These are phyloP conservation scores for Puccinia horiana DNA, from an alignment of 1,284 basidiomycete species.

Conservation along the genomic window DNA sequence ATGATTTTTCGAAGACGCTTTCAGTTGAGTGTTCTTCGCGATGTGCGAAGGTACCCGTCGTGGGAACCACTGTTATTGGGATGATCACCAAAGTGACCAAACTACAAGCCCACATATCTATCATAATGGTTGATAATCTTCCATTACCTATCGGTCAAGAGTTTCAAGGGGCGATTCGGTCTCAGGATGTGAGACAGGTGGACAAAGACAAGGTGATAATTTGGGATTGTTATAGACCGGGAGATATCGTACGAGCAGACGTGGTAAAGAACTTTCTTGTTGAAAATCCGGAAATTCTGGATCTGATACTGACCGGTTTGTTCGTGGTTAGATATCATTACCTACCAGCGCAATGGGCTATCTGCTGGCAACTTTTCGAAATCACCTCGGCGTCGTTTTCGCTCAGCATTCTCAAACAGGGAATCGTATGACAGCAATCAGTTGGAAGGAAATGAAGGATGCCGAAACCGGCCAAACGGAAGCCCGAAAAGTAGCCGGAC, in stretches of 20 bases:
- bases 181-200: slow-evolving; percentile 76
- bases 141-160: slow-evolving; percentile 84
- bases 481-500: slow-evolving; percentile 85
- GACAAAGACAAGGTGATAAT: slow-evolving; percentile 92
- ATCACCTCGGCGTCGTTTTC: slow-evolving; percentile 88
- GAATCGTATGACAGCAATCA: slow-evolving; percentile 76
- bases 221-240: slow-evolving; percentile 89
- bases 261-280: slow-evolving; percentile 69
- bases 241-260: slow-evolving; percentile 87
- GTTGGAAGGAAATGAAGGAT: slow-evolving; percentile 90
- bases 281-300: background rate
- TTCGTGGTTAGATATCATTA: slow-evolving; percentile 71
- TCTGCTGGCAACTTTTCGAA: slow-evolving; percentile 89
- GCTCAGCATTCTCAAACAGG: slow-evolving; percentile 77
- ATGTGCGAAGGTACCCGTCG: slow-evolving; percentile 67
- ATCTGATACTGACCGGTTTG: slow-evolving; percentile 31
- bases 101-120: slow-evolving; percentile 79
- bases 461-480: slow-evolving; percentile 77
- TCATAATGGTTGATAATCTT: slow-evolving; percentile 85
- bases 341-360: slow-evolving; percentile 85
- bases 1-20: slow-evolving; percentile 21
- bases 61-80: slow-evolving; percentile 74
- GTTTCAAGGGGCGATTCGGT: slow-evolving; percentile 85
- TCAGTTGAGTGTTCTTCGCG: slow-evolving; percentile 28
- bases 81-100: slow-evolving; percentile 82